A percentile compares a stretch with the other conserved stretches of the same genome.
phyloP scores from a whole-genome alignment of 2,329 filamentous ascomycete genomes.

The Grosmannia serpens region DNA sequence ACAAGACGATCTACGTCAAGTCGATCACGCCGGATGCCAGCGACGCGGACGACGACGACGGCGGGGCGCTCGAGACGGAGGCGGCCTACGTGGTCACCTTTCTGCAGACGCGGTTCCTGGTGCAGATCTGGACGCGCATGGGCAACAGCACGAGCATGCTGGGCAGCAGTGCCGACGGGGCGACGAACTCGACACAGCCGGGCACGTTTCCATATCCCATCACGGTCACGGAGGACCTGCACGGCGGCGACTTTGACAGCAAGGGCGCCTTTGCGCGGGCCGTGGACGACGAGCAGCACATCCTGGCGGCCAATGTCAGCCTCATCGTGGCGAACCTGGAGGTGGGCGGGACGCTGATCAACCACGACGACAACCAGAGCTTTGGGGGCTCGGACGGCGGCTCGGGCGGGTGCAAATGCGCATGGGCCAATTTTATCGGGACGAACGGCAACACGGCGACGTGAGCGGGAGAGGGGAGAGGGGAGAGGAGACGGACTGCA shows the following conservation, averaged over 20 bases:
- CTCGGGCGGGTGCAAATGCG: conserved; percentile 49
- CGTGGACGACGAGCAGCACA: conserved; percentile 29
- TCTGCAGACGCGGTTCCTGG: conserved; percentile 48
- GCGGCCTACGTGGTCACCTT: conserved; percentile 47
- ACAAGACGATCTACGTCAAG: conserved; percentile 73
- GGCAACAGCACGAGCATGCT: conserved; percentile 31
- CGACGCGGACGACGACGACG: conserved; percentile 32
- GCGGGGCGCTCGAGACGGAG: conserved; percentile 40
- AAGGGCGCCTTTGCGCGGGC: conserved; percentile 45
- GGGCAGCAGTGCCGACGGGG: conserved; percentile 10
- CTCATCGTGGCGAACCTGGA: conserved; percentile 38
- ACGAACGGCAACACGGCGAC: conserved; percentile 10
- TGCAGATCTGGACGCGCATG: conserved; percentile 52
- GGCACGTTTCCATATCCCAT: conserved; percentile 54
- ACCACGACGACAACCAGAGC: conserved; percentile 31
- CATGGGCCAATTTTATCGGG: conserved; percentile 43
- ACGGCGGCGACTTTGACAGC: conserved; percentile 40
- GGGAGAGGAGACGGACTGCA: neutral
- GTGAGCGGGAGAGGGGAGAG: neutral
- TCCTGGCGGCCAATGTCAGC: conserved; percentile 30
- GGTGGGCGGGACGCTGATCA: conserved; percentile 41
- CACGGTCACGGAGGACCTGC: conserved; percentile 49
- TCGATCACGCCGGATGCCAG: conserved; percentile 31
- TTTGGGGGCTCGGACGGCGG: conserved; percentile 54
- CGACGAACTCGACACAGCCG: conserved; percentile 29